Evolutionary conservation across 179 eudicot genomes (phyloP), one percentile per base, ranked within the genome.

Genomic region (Heliamphora pulchella): DNA sequence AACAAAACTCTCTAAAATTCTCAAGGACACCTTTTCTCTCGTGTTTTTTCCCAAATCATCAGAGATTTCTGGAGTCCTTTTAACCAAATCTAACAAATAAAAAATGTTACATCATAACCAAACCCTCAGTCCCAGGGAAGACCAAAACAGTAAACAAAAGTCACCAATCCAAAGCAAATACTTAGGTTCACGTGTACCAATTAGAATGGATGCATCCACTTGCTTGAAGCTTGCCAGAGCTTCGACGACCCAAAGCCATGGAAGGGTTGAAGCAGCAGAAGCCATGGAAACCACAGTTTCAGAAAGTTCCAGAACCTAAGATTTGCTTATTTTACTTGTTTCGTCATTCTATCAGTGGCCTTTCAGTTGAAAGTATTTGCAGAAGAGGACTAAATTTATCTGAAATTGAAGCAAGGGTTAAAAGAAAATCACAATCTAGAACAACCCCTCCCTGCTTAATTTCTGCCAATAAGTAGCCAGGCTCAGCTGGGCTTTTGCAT

Each of bases 241-340:
- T 84, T 94, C 98, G 76, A 94, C 78, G 67, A 84, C 88, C 97
- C 93, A 94, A 78, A 82, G 78, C 93, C 96, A 89, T 7, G 89
- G 75, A 77, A 85, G 85, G 54, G 79, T 43, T 67, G 88, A 81
- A 63, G 74, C 79, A 83, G 85, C 76, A 39, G 80, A 43, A 66
- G 83, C 83, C 85, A 84, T 84, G 47, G 67, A 75, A 20, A 65
- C 72, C 44, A 18, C 73, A 39, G 11, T 78, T 15, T 15, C 51
- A 67, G 51, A 67, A 50, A 47, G 51, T 39, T 67, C 50, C 8
- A 2, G 48, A 51, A 17, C 80, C 73, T 15, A 14, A 17, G 67
- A 44, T n/a, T 61, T 46, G 41, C 51, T 18, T 58, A 22, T 39
- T 14, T n/a, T 43, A 6, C 51, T 75, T 75, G 63, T 58, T 41